Evolutionary conservation across 129 eudicot genomes (phyloP).

Genomic region (Deinandra increscens): DNA sequence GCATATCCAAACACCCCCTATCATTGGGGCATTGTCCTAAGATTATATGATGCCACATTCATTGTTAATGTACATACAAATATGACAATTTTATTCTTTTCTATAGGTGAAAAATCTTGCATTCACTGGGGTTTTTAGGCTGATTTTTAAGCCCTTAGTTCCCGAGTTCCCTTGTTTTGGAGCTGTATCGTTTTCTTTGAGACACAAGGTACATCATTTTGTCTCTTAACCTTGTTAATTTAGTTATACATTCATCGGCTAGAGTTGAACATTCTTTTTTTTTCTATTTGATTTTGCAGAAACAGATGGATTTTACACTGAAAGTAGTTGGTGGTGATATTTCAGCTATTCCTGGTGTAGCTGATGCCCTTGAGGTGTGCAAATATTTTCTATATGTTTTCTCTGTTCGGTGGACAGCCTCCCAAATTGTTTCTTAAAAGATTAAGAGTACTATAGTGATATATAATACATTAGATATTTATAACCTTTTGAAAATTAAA

Average conservation of each 20-base stretch:
- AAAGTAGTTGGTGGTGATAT: constrained; percentile 94
- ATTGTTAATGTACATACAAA: constrained; percentile 4
- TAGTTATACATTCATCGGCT: not conserved
- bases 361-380: constrained; percentile 89
- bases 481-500: not conserved
- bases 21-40: not conserved
- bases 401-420: not conserved
- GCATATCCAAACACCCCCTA: not conserved
- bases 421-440: not conserved
- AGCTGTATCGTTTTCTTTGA: constrained; percentile 79
- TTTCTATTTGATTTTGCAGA: constrained; percentile 43
- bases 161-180: constrained; percentile 95
- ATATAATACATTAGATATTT: not conserved
- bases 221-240: constrained; percentile 3
- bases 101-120: constrained; percentile 82
- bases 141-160: constrained; percentile 93
- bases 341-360: constrained; percentile 86
- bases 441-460: not conserved
- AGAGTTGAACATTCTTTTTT: not conserved
- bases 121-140: constrained; percentile 89
- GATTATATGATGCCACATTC: not conserved
- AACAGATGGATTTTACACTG: constrained; percentile 83
- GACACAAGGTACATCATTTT: constrained; percentile 61
- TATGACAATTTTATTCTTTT: constrained; percentile 3
- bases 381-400: not conserved